phyloP scores from a whole-genome alignment of 306 rosid genomes.

The Glycine latifolia region DNA sequence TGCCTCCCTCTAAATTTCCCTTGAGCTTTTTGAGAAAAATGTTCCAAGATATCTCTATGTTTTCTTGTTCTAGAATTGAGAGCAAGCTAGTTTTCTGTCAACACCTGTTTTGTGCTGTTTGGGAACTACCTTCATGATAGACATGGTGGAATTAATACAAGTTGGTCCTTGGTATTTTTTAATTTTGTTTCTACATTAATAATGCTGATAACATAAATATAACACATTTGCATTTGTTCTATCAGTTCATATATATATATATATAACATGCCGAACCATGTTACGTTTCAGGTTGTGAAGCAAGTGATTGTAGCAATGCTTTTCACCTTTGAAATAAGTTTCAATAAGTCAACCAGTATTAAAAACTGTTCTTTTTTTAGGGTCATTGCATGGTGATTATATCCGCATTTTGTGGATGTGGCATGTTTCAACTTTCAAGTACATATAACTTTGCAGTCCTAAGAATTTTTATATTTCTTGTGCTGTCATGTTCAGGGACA shows the following conservation, averaged over 20 bases:
- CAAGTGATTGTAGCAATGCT: neutral
- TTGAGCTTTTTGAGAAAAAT: too few relatives aligned
- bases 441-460: constrained; percentile 34
- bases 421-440: neutral
- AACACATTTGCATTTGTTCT: neutral
- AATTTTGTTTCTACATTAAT: constrained; percentile 9
- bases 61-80: constrained; percentile 23
- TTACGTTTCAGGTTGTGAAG: constrained; percentile 40
- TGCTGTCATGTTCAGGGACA: constrained; percentile 58
- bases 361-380: constrained; percentile 10
- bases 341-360: constrained; percentile 28
- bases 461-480: constrained; percentile 35
- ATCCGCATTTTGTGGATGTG: constrained; percentile 31
- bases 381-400: constrained; percentile 6
- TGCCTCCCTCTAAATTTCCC: neutral
- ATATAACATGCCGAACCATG: constrained; percentile 25
- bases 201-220: neutral
- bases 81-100: constrained; percentile 28
- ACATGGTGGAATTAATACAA: neutral
- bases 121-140: constrained; percentile 5
- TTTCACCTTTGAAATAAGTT: constrained; percentile 37
- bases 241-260: neutral
- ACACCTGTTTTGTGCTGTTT: constrained; percentile 4
- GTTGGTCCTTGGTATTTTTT: neutral
- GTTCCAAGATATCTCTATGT: neutral